Percentiles rank a stretch among this genome's conserved stretches.
These are phyloP conservation scores for Monilinia laxa DNA, from an alignment of 2,329 filamentous ascomycete species.

Conservation along the genomic window DNA sequence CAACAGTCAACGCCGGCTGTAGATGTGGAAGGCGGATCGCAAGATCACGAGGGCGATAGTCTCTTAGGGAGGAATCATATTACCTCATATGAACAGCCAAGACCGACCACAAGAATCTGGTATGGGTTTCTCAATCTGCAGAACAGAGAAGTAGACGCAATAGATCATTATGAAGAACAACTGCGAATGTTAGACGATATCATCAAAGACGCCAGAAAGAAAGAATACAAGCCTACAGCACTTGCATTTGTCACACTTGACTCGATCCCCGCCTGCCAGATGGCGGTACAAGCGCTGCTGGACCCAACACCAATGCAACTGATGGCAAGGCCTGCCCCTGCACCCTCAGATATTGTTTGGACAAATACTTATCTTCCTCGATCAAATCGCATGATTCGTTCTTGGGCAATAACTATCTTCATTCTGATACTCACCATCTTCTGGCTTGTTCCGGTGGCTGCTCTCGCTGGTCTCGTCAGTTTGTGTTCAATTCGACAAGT, in stretches of 20 bases:
- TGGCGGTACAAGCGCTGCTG: constrained; percentile 92
- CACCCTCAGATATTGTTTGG: constrained; percentile 94
- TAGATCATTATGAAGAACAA: constrained; percentile 90
- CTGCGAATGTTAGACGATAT: constrained; percentile 75
- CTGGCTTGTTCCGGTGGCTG: constrained; percentile 81
- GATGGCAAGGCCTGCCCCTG: constrained; percentile 80
- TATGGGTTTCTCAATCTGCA: constrained; percentile 74
- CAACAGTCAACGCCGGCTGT: constrained; percentile 47
- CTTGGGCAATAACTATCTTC: constrained; percentile 80
- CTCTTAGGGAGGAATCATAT: constrained; percentile 53
- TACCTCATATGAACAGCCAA: constrained; percentile 46
- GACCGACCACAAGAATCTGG: constrained; percentile 72
- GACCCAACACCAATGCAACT: constrained; percentile 86
- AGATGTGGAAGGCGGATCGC: constrained; percentile 44
- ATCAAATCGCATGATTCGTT: constrained; percentile 68
- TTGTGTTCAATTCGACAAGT: constrained; percentile 75
- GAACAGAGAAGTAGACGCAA: constrained; percentile 77
- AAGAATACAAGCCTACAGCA: constrained; percentile 74
- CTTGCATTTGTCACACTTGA: constrained; percentile 98
- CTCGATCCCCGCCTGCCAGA: constrained; percentile 86
- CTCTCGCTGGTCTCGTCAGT: constrained; percentile 76
- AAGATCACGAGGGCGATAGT: constrained; percentile 56
- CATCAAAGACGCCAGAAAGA: constrained; percentile 67
- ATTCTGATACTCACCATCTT: constrained; percentile 82
- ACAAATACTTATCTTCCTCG: constrained; percentile 84